Base-by-base conservation (phyloP, 2,329 filamentous ascomycete species). In the Pseudogymnoascus sp. region DNA sequence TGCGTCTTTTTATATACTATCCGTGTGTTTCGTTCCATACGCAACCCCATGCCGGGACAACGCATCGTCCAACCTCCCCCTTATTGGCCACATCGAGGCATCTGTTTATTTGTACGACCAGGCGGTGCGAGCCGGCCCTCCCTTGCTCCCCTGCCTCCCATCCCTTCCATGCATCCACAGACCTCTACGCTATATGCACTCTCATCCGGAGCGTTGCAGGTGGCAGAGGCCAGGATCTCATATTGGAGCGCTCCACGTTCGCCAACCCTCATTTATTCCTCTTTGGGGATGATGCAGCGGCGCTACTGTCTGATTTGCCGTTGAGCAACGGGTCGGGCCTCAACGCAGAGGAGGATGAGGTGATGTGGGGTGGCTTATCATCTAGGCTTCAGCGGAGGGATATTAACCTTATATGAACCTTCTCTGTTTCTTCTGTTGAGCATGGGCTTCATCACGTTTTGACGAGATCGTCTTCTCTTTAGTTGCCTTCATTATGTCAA, bases 351-450 rank as follows among this genome's bases (percentile, higher is more conserved):
- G 48, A 25, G 48, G 48, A 54, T 54, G 48, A 31, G 48, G 48
- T 25, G 25, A 54, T 31, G 48, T 31, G 48, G 48, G 48, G 45
- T 7, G 45, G 48, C 14, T 54, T 54, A 34, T 31, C 48, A 31
- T 31, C 25, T n/a, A 54, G 48, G 48, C 48, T 54, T 54, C 48
- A 54, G 48, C 48, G n/a, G n/a, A 54, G 48, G 48, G 25, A 54
- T 54, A 19, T 54, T 31, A 54, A 54, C 48, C 48, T 54, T 54
- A 54, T 54, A 54, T 54, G 48, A n/a, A 54, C 25, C 48, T 54
- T 54, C 48, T 54, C 48, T 54, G 45, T n/a, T 54, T 28, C 25
- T 54, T 54, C 21, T 19, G n/a, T 13, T 31, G 25, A 54, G 10
- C 5, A 51, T 54, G 48, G 25, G 10, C 1, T 54, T 54, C 19